Conservation (phyloP, 2,329 filamentous ascomycete genomes). For the Myriangium duriaei region DNA sequence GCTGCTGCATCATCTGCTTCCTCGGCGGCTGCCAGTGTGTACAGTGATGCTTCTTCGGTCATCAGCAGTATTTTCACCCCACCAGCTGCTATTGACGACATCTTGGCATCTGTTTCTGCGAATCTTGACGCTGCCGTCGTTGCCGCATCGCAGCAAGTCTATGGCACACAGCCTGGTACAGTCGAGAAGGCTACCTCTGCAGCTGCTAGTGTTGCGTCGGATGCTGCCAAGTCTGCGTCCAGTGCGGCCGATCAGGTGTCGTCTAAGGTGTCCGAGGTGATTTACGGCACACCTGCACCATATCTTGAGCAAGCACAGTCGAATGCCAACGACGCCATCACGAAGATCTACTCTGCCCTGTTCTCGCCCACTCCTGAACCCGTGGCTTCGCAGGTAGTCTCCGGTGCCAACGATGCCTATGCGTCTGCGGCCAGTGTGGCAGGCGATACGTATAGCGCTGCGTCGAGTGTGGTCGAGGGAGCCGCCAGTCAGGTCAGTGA, state of each 20-base stretch:
- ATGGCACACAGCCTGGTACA: conserved; percentile 38
- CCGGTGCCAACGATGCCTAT: conserved; percentile 19
- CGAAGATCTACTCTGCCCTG: conserved; percentile 19
- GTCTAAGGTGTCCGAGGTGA: conserved; percentile 35
- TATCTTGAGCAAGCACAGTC: conserved; percentile 38
- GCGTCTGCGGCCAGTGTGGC: conserved; percentile 21
- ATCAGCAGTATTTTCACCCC: conserved; percentile 42
- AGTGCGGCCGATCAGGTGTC: conserved; percentile 23
- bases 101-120: conserved; percentile 41
- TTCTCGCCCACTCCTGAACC: conserved; percentile 31
- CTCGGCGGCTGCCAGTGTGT: conserved; percentile 37
- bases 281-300: conserved; percentile 33
- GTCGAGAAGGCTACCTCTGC: conserved; percentile 33
- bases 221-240: conserved; percentile 31
- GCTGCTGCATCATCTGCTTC: conserved; percentile 41
- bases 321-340: conserved; percentile 34
- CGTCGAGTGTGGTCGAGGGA: conserved; percentile 34
- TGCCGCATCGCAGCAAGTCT: conserved; percentile 41
- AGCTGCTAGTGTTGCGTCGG: conserved; percentile 33
- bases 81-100: conserved; percentile 45
- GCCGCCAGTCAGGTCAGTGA: conserved; percentile 17
- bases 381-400: conserved; percentile 29
- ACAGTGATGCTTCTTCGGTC: conserved; percentile 34
- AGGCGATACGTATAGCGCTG: conserved; percentile 32
- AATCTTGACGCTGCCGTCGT: conserved; percentile 30